These are phyloP conservation scores for Agroathelia rolfsii DNA, from an alignment of 1,284 basidiomycete genomes.

Conservation along the genomic window DNA sequence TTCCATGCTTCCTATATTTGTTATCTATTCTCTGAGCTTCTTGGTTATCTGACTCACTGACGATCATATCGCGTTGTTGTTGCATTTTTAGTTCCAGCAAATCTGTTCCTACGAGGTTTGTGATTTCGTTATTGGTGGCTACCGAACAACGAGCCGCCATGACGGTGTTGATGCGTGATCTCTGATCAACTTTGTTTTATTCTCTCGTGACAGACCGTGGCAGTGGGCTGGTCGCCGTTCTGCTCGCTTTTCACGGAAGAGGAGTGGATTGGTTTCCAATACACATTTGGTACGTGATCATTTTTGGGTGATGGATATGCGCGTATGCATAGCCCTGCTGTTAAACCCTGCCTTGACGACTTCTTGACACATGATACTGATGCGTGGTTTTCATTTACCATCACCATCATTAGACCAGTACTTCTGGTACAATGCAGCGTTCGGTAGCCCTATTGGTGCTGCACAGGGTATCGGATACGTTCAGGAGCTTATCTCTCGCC, in stretches of 20 bases:
- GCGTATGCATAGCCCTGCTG: too few relatives aligned
- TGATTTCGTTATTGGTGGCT: slow-evolving; percentile 4
- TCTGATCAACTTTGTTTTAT: not conserved
- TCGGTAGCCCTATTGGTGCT: slow-evolving; percentile 41
- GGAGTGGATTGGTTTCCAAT: slow-evolving; percentile 59
- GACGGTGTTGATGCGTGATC: slow-evolving; percentile 13
- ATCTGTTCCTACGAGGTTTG: slow-evolving; percentile 50
- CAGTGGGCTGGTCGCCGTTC: slow-evolving; percentile 47
- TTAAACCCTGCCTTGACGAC: too few relatives aligned
- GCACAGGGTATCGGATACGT: slow-evolving; percentile 60
- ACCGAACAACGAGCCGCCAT: too few relatives aligned
- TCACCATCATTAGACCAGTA: too few relatives aligned
- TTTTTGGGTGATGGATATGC: too few relatives aligned
- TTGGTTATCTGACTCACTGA: too few relatives aligned
- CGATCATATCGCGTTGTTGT: too few relatives aligned
- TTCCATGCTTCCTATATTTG: too few relatives aligned
- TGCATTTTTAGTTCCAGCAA: too few relatives aligned
- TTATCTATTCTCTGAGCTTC: too few relatives aligned
- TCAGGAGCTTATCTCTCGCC: slow-evolving; percentile 41
- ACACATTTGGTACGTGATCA: slow-evolving; percentile 31
- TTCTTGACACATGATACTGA: too few relatives aligned
- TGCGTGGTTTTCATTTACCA: too few relatives aligned
- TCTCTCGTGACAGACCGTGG: slow-evolving; percentile 36
- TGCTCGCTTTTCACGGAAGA: slow-evolving; percentile 53
- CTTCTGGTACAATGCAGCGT: slow-evolving; percentile 49